Evolutionary conservation across 768 basidiomycete species (phyloP), one percentile per base, ranked within the genome.

Genomic region (Stropharia rugosoannulata): DNA sequence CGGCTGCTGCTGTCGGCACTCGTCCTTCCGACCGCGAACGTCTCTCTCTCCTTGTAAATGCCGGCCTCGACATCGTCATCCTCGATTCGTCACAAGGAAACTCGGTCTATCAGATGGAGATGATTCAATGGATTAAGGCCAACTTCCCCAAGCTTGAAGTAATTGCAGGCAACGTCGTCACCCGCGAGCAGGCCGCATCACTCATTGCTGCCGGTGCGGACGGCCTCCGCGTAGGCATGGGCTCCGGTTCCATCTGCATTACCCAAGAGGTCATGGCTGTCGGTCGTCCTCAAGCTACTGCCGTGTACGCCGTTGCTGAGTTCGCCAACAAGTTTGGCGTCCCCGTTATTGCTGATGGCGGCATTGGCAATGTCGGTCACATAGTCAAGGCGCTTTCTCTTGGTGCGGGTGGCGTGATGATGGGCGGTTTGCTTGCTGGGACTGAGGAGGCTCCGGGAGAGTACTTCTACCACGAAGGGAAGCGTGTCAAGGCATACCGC

Each of bases 241-340:
- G 97, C 37, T 92, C 89, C 7, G 97, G 97, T 8, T 96, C 93
- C 5, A 99, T 99, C 67, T 99, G 97, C 70, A 99, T 99, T 74
- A 99, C 97, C 5, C 97, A 99, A 73, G 97, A 98, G 68, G 90
- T 99, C 64, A 98, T 98, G 92, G 97, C 97, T 9, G 96, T 98
- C 49, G 97, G 97, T 12, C 85, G 97, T 13, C 97, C 96, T 1
- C 97, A 99, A 71, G 97, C 95, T 2, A 95, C 95, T 0, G 96
- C 96, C n/a, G 94, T 98, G n/a, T 91, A 90, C 67, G 86, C 91
- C 41, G 96, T 98, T 11, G 84, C 95, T 25, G 95, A 99, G 74
- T 98, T 99, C 66, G 85, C 95, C 10, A 81, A 69, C 73, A 86
- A 89, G 66, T 98, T 99, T 69, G 97, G 96, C 27, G 87, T 99